These are phyloP conservation scores for Tolypocladium inflatum DNA, from an alignment of 2,329 filamentous ascomycete species.

Conservation along the genomic window DNA sequence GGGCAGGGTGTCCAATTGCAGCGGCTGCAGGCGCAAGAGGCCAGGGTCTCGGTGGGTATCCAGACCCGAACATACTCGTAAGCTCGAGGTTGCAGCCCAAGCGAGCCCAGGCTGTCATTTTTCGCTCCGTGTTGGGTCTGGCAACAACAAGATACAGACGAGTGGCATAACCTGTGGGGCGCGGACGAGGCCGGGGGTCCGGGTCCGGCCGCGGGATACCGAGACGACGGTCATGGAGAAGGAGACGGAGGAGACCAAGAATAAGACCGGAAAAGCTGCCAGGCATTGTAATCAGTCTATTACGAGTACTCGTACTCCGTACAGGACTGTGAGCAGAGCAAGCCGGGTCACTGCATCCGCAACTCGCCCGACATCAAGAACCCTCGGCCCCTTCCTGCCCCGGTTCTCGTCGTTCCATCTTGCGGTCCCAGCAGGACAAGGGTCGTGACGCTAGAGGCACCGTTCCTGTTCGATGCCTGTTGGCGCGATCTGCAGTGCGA, in stretches of 20 bases:
- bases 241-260: background rate
- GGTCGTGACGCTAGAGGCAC: background rate
- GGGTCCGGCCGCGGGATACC: background rate
- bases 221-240: background rate
- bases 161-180: background rate
- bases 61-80: background rate
- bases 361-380: background rate
- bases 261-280: background rate
- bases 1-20: background rate
- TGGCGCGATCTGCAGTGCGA: background rate
- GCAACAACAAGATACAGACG: background rate
- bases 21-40: background rate
- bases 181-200: background rate
- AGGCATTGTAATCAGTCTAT: background rate
- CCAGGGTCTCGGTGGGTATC: background rate
- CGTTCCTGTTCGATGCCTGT: background rate
- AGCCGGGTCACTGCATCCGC: background rate
- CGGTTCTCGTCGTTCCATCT: background rate
- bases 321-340: background rate
- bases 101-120: background rate
- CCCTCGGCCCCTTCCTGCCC: background rate
- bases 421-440: background rate
- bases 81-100: background rate
- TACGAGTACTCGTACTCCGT: background rate
- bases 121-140: background rate